These are phyloP conservation scores for Colletotrichum tofieldiae DNA, from an alignment of 2,329 filamentous ascomycete genomes.

Conservation along the genomic window DNA sequence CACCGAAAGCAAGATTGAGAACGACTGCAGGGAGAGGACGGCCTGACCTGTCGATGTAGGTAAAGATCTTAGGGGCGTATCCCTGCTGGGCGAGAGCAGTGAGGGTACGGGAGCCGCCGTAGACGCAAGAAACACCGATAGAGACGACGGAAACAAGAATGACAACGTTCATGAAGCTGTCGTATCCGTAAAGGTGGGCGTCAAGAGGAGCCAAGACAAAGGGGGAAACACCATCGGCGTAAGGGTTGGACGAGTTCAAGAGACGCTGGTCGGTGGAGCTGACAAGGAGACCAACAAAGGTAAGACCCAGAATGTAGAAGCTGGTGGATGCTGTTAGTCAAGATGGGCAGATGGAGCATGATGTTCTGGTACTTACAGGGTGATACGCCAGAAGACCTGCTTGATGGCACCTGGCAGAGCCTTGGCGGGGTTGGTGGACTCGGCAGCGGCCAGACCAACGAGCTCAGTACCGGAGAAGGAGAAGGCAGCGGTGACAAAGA, in stretches of 20 bases:
- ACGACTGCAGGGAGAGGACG: conserved; percentile 65
- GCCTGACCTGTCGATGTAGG: conserved; percentile 68
- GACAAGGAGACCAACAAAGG: conserved; percentile 64
- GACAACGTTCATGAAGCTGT: conserved; percentile 68
- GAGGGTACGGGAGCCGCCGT: conserved; percentile 70
- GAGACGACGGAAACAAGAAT: conserved; percentile 70
- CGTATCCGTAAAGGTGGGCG: conserved; percentile 63
- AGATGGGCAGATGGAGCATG: not conserved
- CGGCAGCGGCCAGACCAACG: conserved; percentile 79
- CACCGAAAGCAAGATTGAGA: conserved; percentile 62
- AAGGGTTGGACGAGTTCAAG: conserved; percentile 61
- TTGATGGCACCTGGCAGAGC: conserved; percentile 85
- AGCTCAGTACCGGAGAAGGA: conserved; percentile 78
- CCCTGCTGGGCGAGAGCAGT: conserved; percentile 70
- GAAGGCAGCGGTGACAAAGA: conserved; percentile 80
- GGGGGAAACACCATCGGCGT: conserved; percentile 51
- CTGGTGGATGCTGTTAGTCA: conserved; percentile 32
- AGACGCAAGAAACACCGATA: conserved; percentile 69
- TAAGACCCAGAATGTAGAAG: conserved; percentile 66
- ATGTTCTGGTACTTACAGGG: conserved; percentile 49
- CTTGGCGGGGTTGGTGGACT: conserved; percentile 77
- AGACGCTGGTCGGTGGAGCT: conserved; percentile 61
- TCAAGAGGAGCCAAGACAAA: conserved; percentile 51
- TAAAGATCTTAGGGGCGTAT: conserved; percentile 69
- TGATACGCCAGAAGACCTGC: conserved; percentile 74